Percentiles rank a stretch among this genome's conserved stretches.
phyloP scores from a whole-genome alignment of 805 yeast genomes.

The Starmerella apicola region DNA sequence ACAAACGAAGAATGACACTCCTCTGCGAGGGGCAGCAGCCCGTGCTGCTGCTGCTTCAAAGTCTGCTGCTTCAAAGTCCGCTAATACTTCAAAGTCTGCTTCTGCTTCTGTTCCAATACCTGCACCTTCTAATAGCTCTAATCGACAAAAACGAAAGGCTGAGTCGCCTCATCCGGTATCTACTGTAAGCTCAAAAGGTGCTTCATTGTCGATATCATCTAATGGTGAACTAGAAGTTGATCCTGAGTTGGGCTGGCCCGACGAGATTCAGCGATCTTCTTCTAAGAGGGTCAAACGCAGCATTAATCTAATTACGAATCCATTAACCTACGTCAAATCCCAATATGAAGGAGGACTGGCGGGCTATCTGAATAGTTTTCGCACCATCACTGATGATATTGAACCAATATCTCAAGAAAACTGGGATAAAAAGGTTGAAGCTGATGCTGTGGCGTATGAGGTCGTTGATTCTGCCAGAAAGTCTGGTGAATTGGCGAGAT shows the following conservation, averaged over 20 bases:
- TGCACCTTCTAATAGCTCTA: neutral
- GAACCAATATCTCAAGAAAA: constrained; percentile 35
- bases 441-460: constrained; percentile 37
- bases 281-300: constrained; percentile 13
- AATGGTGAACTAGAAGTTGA: constrained; percentile 6
- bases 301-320: constrained; percentile 39
- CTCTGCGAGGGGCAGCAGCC: too few relatives aligned
- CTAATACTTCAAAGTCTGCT: neutral
- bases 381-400: constrained; percentile 46
- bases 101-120: neutral
- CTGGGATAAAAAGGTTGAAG: constrained; percentile 36
- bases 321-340: constrained; percentile 42
- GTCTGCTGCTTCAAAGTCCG: neutral
- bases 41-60: neutral
- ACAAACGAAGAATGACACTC: too few relatives aligned
- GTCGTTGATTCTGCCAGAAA: constrained; percentile 39
- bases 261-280: constrained; percentile 1
- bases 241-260: constrained; percentile 16
- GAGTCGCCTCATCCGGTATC: neutral
- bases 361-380: constrained; percentile 42
- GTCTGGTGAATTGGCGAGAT: constrained; percentile 21
- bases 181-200: too few relatives aligned
- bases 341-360: constrained; percentile 31
- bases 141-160: neutral
- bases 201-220: too few relatives aligned